Percentiles rank a stretch among this genome's conserved stretches.
phyloP scores from a whole-genome alignment of 345 rosid genomes.

The Hibiscus trionum region DNA sequence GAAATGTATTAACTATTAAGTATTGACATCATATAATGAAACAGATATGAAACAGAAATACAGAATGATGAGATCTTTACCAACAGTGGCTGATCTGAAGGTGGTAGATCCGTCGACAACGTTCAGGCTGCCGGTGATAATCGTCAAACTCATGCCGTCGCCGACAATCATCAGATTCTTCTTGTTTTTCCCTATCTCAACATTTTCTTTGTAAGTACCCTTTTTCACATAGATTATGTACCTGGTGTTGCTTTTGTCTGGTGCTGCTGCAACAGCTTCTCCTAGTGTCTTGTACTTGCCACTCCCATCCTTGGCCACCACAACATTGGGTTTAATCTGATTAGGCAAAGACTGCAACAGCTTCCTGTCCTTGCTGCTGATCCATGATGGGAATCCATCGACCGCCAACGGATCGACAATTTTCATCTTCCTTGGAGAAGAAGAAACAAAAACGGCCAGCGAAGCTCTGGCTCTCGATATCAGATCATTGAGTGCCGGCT shows the following conservation, averaged over 20 bases:
- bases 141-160: constrained; percentile 55
- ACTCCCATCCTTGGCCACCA: constrained; percentile 71
- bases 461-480: constrained; percentile 47
- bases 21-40: no score
- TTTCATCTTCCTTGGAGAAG: constrained; percentile 14
- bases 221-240: constrained; percentile 67
- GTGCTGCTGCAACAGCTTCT: constrained; percentile 63
- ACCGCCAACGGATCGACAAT: constrained; percentile 3
- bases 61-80: constrained; percentile 23
- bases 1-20: not conserved
- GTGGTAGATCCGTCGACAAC: constrained; percentile 56
- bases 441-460: constrained; percentile 46
- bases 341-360: constrained; percentile 29
- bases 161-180: constrained; percentile 71
- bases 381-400: constrained; percentile 49
- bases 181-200: constrained; percentile 62
- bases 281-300: constrained; percentile 66
- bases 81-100: constrained; percentile 70
- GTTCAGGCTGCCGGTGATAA: constrained; percentile 58
- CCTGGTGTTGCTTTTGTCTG: constrained; percentile 41
- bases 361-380: constrained; percentile 42
- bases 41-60: not conserved
- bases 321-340: constrained; percentile 45
- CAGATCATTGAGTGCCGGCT: constrained; percentile 36
- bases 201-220: constrained; percentile 60